Evolutionary conservation across 371 early-diverging fungal species (phyloP).

Genomic region (Mortierella sp.): DNA sequence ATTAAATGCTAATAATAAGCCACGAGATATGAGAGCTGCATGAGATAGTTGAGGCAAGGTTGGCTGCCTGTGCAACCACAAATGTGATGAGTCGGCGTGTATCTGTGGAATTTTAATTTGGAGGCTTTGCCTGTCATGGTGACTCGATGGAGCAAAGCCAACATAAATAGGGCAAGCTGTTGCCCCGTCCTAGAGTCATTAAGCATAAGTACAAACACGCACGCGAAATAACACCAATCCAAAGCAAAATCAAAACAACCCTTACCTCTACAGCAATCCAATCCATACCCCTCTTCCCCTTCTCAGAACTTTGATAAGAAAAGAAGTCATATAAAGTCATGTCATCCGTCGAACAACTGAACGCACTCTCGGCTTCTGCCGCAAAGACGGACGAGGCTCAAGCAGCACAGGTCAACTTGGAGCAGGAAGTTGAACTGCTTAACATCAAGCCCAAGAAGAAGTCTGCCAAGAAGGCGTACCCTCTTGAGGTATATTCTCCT

Average conservation of each 20-base stretch:
- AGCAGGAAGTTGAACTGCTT: not conserved
- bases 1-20: not conserved
- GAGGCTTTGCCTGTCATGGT: not conserved
- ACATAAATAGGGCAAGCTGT: not conserved
- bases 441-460: constrained; percentile 56
- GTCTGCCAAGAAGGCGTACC: constrained; percentile 56
- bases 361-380: constrained; percentile 1
- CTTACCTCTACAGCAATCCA: not conserved
- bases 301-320: not conserved
- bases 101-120: not conserved
- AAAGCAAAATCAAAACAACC: not conserved
- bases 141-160: constrained; percentile 5
- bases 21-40: not conserved
- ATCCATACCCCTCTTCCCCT: not conserved
- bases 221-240: not conserved
- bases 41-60: not conserved
- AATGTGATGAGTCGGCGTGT: constrained; percentile 18
- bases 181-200: not conserved
- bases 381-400: constrained; percentile 1
- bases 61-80: constrained; percentile 1
- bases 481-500: constrained; percentile 62
- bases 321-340: not conserved
- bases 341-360: constrained; percentile 1
- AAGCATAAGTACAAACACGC: not conserved
- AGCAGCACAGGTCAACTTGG: not conserved